A percentile compares a stretch with the other conserved stretches of the same genome.
Conservation (phyloP, 495 filamentous ascomycete species). For the Podospora anserina region DNA sequence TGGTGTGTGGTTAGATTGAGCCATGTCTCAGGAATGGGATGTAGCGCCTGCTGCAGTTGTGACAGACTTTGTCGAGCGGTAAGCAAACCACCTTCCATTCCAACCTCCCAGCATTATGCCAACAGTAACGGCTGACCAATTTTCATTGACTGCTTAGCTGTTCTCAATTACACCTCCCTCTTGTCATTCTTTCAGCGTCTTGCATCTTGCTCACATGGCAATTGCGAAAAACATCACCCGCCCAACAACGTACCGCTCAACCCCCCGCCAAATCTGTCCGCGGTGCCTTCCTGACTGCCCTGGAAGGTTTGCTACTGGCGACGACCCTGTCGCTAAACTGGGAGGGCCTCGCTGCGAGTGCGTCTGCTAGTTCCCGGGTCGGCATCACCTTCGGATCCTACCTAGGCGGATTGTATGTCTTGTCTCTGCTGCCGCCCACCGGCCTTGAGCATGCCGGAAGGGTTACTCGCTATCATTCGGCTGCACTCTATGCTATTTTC, state of each 20-base stretch:
- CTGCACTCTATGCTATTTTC: neutral
- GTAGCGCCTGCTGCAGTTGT: neutral
- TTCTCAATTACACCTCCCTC: conserved; percentile 8
- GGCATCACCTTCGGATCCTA: neutral
- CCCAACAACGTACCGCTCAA: neutral
- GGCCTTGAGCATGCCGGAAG: neutral
- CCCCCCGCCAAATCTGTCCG: neutral
- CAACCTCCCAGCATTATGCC: neutral
- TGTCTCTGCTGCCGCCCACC: neutral
- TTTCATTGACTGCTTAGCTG: conserved; percentile 10
- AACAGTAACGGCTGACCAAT: conserved; percentile 8
- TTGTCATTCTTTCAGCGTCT: conserved; percentile 2
- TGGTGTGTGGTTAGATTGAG: neutral
- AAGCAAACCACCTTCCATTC: conserved; percentile 3
- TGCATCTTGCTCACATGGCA: neutral
- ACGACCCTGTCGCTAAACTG: neutral
- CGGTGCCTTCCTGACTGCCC: neutral
- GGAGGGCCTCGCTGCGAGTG: neutral
- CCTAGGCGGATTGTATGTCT: conserved; percentile 4
- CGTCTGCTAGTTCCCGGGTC: neutral
- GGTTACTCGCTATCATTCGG: conserved; percentile 5
- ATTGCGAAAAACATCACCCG: neutral
- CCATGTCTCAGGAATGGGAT: conserved; percentile 1
- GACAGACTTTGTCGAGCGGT: neutral
- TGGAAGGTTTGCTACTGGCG: neutral